Conservation (phyloP, 2,329 filamentous ascomycete species). For the Emergomyces africanus region DNA sequence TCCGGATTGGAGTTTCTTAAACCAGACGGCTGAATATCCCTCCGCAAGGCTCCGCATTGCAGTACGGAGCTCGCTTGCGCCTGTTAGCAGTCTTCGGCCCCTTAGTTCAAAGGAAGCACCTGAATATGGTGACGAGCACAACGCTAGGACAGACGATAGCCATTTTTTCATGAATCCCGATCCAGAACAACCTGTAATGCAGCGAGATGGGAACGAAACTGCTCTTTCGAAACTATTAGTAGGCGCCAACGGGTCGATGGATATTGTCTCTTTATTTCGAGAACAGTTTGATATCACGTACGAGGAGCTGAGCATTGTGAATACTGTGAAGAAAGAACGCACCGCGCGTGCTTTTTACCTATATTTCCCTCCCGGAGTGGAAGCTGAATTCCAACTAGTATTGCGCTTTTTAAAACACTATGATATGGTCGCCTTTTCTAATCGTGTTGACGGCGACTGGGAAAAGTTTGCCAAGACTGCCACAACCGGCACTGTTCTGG, state of each 20-base stretch:
- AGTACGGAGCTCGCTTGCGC: conserved; percentile 12
- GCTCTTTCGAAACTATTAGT: neutral
- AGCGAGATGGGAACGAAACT: neutral
- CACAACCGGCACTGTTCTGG: conserved; percentile 21
- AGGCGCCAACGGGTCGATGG: neutral
- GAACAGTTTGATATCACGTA: conserved; percentile 17
- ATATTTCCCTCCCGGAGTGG: conserved; percentile 18
- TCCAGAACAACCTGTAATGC: neutral
- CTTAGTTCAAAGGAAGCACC: neutral
- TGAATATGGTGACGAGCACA: neutral
- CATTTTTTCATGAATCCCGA: neutral
- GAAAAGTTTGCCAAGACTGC: conserved; percentile 19
- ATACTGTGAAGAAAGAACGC: conserved; percentile 8
- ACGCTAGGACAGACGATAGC: neutral
- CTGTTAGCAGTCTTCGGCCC: conserved; percentile 5
- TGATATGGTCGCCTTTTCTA: conserved; percentile 19
- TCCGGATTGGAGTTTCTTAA: conserved; percentile 17
- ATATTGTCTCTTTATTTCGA: conserved; percentile 8
- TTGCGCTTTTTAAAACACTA: conserved; percentile 16
- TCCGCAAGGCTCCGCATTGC: conserved; percentile 7
- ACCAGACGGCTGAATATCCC: neutral
- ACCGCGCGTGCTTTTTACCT: conserved; percentile 22
- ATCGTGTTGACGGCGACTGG: conserved; percentile 22
- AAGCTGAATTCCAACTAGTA: conserved; percentile 17
- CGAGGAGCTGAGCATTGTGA: conserved; percentile 16